Conservation (phyloP, 2,329 filamentous ascomycete species). For the Monilinia fructigena region DNA sequence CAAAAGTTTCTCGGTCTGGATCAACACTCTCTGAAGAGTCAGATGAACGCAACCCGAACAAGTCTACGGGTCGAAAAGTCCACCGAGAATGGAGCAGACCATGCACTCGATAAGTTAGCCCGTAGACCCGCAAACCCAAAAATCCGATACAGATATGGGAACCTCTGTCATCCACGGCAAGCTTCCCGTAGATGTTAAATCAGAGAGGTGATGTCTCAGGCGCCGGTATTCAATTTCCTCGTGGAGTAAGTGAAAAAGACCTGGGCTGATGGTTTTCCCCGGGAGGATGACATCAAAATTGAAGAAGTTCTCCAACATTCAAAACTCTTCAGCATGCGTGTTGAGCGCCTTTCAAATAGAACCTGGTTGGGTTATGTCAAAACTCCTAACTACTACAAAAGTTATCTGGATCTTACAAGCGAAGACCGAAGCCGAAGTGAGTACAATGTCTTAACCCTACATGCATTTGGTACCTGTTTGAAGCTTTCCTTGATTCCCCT, state of each 20-base stretch:
- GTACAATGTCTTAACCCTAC: slow-evolving; percentile 25
- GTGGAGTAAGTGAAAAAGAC: slow-evolving; percentile 76
- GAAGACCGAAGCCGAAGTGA: slow-evolving; percentile 52
- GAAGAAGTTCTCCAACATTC: slow-evolving; percentile 79
- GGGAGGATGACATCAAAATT: slow-evolving; percentile 76
- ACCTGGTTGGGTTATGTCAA: slow-evolving; percentile 52
- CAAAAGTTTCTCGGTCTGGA: slow-evolving; percentile 9
- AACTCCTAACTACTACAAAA: slow-evolving; percentile 63
- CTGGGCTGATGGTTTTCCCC: slow-evolving; percentile 63
- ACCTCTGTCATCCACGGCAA: not conserved
- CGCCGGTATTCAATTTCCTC: slow-evolving; percentile 38
- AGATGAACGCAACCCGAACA: not conserved
- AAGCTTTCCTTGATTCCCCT: not conserved
- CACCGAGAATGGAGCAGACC: not conserved
- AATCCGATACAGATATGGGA: not conserved
- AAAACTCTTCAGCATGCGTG: slow-evolving; percentile 67
- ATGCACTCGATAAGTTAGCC: not conserved
- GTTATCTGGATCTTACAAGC: slow-evolving; percentile 61
- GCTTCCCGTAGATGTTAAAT: not conserved
- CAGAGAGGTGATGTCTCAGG: slow-evolving; percentile 19
- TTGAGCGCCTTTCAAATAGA: slow-evolving; percentile 89
- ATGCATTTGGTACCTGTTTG: not conserved
- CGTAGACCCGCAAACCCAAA: not conserved
- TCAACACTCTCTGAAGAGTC: not conserved
- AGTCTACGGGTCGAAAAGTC: not conserved